Conservation (phyloP, 2,329 filamentous ascomycete species). For the Alternaria incomplexa region DNA sequence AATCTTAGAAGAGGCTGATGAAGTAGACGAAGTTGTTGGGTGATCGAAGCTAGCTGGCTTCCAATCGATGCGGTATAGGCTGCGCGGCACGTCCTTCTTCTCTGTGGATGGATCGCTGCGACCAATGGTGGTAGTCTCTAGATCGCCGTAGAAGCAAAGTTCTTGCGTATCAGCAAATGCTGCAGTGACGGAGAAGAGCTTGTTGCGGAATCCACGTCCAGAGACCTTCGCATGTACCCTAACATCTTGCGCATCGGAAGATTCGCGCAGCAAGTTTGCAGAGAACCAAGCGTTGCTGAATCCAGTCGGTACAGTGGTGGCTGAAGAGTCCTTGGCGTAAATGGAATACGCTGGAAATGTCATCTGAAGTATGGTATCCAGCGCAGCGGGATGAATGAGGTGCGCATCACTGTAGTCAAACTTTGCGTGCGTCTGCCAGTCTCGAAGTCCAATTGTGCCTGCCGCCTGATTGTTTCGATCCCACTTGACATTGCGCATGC, state of each 20-base stretch:
- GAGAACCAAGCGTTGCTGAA: conserved; percentile 21
- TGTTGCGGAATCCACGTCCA: conserved; percentile 17
- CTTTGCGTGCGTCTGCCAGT: conserved; percentile 13
- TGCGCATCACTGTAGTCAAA: conserved; percentile 8
- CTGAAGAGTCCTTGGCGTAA: conserved; percentile 5
- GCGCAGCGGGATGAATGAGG: conserved; percentile 21
- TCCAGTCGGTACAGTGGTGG: conserved; percentile 16
- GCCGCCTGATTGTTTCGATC: conserved; percentile 5
- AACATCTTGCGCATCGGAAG: neutral
- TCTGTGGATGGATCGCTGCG: neutral
- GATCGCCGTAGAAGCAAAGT: conserved; percentile 13
- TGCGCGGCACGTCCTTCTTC: neutral
- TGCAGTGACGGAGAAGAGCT: conserved; percentile 12
- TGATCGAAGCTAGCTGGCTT: conserved; percentile 3
- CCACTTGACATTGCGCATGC: conserved; percentile 13
- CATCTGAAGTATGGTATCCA: conserved; percentile 24
- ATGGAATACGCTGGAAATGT: conserved; percentile 17
- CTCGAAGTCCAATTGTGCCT: conserved; percentile 5
- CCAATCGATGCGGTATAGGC: conserved; percentile 12
- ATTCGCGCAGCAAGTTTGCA: neutral
- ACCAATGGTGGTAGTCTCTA: conserved; percentile 20
- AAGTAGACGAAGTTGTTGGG: neutral
- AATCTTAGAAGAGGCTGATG: neutral
- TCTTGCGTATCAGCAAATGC: neutral
- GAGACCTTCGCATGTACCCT: conserved; percentile 12